phyloP scores from a whole-genome alignment of 108 stramenopile species.

The Cyclotella cryptica region DNA sequence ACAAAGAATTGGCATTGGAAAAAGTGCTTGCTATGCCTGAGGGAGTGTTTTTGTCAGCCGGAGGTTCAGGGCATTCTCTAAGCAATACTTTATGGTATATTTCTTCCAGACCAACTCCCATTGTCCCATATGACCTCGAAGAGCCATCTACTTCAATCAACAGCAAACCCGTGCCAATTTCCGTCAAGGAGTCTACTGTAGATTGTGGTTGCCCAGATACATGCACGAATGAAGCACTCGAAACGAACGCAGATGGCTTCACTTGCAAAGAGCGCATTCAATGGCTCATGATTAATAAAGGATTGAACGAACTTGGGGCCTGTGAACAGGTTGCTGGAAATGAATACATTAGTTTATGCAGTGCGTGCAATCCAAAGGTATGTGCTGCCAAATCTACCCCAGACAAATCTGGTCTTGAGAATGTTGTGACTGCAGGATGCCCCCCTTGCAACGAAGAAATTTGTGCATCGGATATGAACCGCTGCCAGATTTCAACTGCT shows the following conservation, averaged over 20 bases:
- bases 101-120: conserved; percentile 61
- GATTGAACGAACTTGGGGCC: conserved; percentile 63
- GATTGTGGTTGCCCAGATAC: conserved; percentile 70
- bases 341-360: conserved; percentile 62
- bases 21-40: conserved; percentile 53
- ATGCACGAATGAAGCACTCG: conserved; percentile 65
- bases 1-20: conserved; percentile 58
- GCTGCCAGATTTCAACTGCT: conserved; percentile 58
- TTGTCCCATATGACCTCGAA: conserved; percentile 51
- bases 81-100: conserved; percentile 85
- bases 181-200: conserved; percentile 12
- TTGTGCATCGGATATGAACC: conserved; percentile 67
- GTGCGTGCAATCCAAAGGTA: conserved; percentile 59
- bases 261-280: conserved; percentile 73
- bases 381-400: conserved; percentile 14
- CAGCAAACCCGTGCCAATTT: conserved; percentile 22
- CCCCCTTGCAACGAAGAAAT: conserved; percentile 60
- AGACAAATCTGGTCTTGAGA: background rate
- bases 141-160: conserved; percentile 37
- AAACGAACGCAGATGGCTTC: conserved; percentile 54
- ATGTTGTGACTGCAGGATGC: conserved; percentile 26
- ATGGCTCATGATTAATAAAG: conserved; percentile 63
- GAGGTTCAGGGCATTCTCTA: conserved; percentile 76
- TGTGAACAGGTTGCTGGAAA: conserved; percentile 63
- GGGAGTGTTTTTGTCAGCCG: conserved; percentile 64